These are phyloP conservation scores for Ophiobolus disseminans DNA, from an alignment of 2,329 filamentous ascomycete genomes.

Conservation along the genomic window DNA sequence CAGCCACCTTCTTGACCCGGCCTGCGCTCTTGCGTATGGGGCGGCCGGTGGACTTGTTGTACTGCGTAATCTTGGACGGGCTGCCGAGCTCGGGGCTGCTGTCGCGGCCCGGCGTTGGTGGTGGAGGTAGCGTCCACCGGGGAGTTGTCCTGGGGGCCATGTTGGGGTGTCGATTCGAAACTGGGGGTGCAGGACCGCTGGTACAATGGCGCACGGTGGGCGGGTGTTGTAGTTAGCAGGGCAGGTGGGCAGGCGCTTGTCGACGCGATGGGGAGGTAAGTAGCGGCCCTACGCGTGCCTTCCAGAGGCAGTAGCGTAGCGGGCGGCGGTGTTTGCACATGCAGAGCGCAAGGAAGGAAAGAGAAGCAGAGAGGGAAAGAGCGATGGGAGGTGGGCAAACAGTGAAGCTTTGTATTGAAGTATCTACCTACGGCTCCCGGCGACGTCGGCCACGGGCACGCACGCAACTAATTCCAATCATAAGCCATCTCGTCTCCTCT, in stretches of 20 bases:
- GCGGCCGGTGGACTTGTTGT: constrained; percentile 52
- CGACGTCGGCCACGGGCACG: background rate
- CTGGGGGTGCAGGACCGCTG: too few species aligned
- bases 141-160: constrained; percentile 14
- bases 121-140: constrained; percentile 1
- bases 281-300: constrained; percentile 4
- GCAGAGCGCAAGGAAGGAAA: background rate
- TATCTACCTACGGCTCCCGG: background rate
- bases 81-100: constrained; percentile 43
- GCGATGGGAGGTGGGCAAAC: constrained; percentile 1
- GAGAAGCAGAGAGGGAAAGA: constrained; percentile 1
- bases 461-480: constrained; percentile 55
- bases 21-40: constrained; percentile 53
- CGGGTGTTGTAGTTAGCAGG: constrained; percentile 8
- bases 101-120: constrained; percentile 4
- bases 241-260: too few species aligned
- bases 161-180: background rate
- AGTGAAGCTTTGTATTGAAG: background rate
- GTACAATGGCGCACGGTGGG: too few species aligned
- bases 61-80: constrained; percentile 35
- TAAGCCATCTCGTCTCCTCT: constrained; percentile 54
- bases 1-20: constrained; percentile 40
- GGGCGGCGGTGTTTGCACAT: background rate
- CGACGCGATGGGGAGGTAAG: background rate
- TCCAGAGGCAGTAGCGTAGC: constrained; percentile 1